Evolutionary conservation across 2,329 filamentous ascomycete genomes (phyloP), one percentile per base, ranked within the genome.

Genomic region (Calonectria multiphialidica): DNA sequence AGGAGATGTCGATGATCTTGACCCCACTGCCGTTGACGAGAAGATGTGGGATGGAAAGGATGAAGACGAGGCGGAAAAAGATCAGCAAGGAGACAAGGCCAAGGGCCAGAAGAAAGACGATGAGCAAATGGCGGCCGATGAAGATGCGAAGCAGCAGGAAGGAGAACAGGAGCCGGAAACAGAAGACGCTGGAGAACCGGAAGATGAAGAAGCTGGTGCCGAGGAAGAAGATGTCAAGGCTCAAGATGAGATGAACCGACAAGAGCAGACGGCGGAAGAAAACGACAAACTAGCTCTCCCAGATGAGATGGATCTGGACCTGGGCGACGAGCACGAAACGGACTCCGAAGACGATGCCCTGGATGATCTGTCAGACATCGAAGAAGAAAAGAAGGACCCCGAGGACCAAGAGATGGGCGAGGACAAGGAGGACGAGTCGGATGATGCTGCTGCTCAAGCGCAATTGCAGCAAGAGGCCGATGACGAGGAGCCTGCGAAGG

Each of bases 1-100:
- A 6, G 97, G 96, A 1, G 94, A 95, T 79, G 95, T 98, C 13
- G 95, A 98, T 84, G 95, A 98, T 79, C 87, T 98, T 49, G 96
- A 98, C 77, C 93, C 95, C 15, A 94, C 92, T 18, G 94, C 96
- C 23, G 94, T 98, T 1, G 97, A 99, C 81, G 97, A 99, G 86
- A 99, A 98, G 87, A 95, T 98, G 90, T 99, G 97, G 97, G 96
- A 99, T 83, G 96, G 95, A 45, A 92, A 93, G 55, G 92, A 93
- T 66, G 93, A 95, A 50, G 90, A 96, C 53, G 92, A 96, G 59
- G 92, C 94, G 1, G 93, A 96, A 59, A 97, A 97, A 77, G 94
- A 98, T 53, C 93, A 95, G 79, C 88, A 95, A 80, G 93, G 91
- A 7, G 92, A 95, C 67, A 89, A 95, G 71, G 86, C 93, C 23